Evolutionary conservation across 2,329 filamentous ascomycete species (phyloP).

Genomic region (Clonostachys byssicola): DNA sequence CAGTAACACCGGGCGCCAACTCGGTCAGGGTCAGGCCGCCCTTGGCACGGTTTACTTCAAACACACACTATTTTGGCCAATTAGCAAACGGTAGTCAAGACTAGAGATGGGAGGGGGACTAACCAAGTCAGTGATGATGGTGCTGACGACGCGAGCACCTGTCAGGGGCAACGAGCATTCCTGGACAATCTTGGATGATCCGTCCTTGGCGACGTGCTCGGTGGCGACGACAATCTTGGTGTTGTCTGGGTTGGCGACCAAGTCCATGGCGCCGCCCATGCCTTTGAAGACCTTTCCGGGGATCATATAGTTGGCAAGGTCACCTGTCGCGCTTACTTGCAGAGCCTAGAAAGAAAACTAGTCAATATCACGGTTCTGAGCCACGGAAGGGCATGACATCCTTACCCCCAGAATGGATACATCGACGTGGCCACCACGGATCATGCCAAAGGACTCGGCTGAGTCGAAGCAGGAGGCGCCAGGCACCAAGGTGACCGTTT

Average conservation of each 20-base stretch:
- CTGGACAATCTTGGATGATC: conserved; percentile 63
- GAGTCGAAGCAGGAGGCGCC: conserved; percentile 77
- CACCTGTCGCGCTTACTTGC: conserved; percentile 74
- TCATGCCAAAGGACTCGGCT: conserved; percentile 83
- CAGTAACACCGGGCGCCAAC: conserved; percentile 61
- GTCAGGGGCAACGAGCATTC: conserved; percentile 62
- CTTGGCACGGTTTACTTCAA: conserved; percentile 59
- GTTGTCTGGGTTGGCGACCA: conserved; percentile 65
- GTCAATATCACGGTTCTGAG: conserved; percentile 2
- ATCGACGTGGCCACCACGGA: conserved; percentile 78
- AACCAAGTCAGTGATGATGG: conserved; percentile 70
- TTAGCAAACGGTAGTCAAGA: conserved; percentile 1
- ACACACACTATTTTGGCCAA: conserved; percentile 50
- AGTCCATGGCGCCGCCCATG: conserved; percentile 77
- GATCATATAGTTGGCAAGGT: conserved; percentile 88
- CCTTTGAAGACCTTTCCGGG: conserved; percentile 85
- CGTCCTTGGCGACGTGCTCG: conserved; percentile 66
- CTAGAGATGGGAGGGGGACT: conserved; percentile 20
- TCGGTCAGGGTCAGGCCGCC: conserved; percentile 66
- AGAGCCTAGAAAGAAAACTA: conserved; percentile 41
- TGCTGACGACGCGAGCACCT: conserved; percentile 61
- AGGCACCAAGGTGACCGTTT: conserved; percentile 75
- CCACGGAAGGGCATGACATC: conserved; percentile 3
- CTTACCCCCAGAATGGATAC: conserved; percentile 72
- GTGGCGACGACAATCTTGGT: conserved; percentile 72